Conservation (phyloP, 1,139 yeast species). For the Lizanozyma gosingica region DNA sequence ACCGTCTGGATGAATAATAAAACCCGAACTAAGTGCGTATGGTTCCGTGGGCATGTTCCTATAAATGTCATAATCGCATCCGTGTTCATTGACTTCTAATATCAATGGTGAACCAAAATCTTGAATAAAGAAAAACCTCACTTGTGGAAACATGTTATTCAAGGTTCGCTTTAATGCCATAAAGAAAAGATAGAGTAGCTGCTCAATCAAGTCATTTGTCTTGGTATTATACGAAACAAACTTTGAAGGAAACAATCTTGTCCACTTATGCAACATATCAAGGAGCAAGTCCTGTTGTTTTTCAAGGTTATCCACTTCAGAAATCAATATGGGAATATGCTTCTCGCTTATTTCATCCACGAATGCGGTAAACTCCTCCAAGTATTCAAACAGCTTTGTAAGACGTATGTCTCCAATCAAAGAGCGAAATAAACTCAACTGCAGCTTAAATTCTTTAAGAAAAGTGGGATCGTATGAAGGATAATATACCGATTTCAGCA, state of each 20-base stretch:
- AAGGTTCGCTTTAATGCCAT: slow-evolving; percentile 27
- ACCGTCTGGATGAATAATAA: not conserved
- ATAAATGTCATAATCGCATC: not conserved
- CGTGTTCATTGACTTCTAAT: slow-evolving; percentile 15
- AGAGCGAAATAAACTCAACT: slow-evolving; percentile 17
- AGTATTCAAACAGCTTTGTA: slow-evolving; percentile 15
- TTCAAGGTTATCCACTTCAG: slow-evolving; percentile 17
- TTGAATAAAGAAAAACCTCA: slow-evolving; percentile 30
- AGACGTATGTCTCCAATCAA: slow-evolving; percentile 2
- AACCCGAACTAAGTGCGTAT: not conserved
- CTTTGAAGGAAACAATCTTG: slow-evolving; percentile 25
- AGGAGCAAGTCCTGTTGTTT: slow-evolving; percentile 27
- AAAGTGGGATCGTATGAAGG: slow-evolving; percentile 30
- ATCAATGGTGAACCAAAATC: slow-evolving; percentile 38
- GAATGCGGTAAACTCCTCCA: slow-evolving; percentile 14
- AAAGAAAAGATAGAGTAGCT: slow-evolving; percentile 25
- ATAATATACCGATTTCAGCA: slow-evolving; percentile 27
- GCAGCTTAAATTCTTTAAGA: slow-evolving; percentile 19
- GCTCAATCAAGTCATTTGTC: slow-evolving; percentile 22
- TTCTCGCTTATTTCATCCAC: slow-evolving; percentile 15
- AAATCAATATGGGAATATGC: slow-evolving; percentile 21
- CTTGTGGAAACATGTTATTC: slow-evolving; percentile 33
- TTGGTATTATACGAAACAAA: slow-evolving; percentile 15
- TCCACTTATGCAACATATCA: slow-evolving; percentile 32
- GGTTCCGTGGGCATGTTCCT: not conserved